phyloP scores from a whole-genome alignment of 441 rosid genomes.

The Arabidopsis lyrata region DNA sequence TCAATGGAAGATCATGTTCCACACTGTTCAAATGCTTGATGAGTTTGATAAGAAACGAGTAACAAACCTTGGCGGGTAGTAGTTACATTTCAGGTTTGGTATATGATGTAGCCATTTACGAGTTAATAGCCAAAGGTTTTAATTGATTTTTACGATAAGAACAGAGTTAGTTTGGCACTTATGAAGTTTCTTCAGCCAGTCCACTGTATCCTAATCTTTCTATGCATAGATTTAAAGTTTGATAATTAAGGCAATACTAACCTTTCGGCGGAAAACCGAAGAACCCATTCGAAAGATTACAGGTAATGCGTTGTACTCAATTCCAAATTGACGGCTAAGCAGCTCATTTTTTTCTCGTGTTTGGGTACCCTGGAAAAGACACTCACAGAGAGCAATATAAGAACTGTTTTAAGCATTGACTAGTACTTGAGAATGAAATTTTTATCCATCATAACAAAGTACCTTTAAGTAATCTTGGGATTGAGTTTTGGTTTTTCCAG shows the following conservation, averaged over 20 bases:
- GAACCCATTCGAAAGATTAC: slow-evolving; percentile 83
- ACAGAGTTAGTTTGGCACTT: slow-evolving; percentile 8
- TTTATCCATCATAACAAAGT: background rate
- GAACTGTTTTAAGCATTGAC: slow-evolving; percentile 15
- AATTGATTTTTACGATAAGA: slow-evolving; percentile 13
- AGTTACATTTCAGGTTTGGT: slow-evolving; percentile 9
- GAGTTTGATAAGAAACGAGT: slow-evolving; percentile 9
- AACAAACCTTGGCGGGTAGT: background rate
- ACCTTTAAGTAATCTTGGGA: slow-evolving; percentile 84
- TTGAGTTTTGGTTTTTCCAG: slow-evolving; percentile 76
- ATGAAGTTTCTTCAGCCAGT: slow-evolving; percentile 1
- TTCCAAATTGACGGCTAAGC: slow-evolving; percentile 67
- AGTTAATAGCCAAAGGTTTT: slow-evolving; percentile 6
- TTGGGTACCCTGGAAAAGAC: slow-evolving; percentile 75
- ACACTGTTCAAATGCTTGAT: slow-evolving; percentile 8
- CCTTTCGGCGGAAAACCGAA: slow-evolving; percentile 62
- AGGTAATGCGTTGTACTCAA: slow-evolving; percentile 66
- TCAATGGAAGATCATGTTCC: slow-evolving; percentile 6
- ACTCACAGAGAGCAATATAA: slow-evolving; percentile 5
- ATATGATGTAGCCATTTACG: background rate
- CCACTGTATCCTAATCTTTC: background rate
- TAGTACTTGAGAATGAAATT: background rate
- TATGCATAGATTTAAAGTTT: slow-evolving; percentile 2
- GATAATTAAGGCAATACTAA: slow-evolving; percentile 29
- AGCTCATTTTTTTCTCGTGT: slow-evolving; percentile 76